Conservation (phyloP, 2,329 filamentous ascomycete genomes). For the Cladosporium cucumerinum region DNA sequence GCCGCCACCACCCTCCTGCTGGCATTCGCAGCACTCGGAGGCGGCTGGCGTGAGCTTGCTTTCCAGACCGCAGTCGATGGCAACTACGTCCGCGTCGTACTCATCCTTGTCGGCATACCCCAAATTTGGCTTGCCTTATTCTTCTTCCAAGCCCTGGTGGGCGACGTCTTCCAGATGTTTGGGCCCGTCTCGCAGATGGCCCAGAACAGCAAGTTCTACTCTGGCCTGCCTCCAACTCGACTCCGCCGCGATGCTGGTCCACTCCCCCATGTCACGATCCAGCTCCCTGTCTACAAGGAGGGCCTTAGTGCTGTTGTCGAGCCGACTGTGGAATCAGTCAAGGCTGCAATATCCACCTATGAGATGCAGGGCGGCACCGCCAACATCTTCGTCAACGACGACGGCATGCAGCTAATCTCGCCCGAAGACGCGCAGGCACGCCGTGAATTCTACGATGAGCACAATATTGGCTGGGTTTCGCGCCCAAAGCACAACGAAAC, state of each 20-base stretch:
- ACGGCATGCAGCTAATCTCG: slow-evolving; percentile 62
- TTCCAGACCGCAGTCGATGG: slow-evolving; percentile 54
- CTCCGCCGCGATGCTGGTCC: slow-evolving; percentile 34
- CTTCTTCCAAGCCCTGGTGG: slow-evolving; percentile 47
- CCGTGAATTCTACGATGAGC: slow-evolving; percentile 49
- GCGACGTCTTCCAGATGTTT: slow-evolving; percentile 41
- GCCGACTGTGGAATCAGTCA: slow-evolving; percentile 38
- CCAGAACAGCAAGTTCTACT: slow-evolving; percentile 47
- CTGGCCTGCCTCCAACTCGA: slow-evolving; percentile 40
- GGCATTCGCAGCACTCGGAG: slow-evolving; percentile 52
- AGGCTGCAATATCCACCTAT: slow-evolving; percentile 49
- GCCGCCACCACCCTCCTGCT: slow-evolving; percentile 54
- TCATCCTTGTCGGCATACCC: slow-evolving; percentile 51
- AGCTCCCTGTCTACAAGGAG: slow-evolving; percentile 44
- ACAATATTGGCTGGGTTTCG: slow-evolving; percentile 50
- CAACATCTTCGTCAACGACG: slow-evolving; percentile 66
- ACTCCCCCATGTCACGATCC: slow-evolving; percentile 55
- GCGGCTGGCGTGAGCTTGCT: slow-evolving; percentile 55
- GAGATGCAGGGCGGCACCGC: slow-evolving; percentile 60
- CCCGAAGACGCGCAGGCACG: slow-evolving; percentile 43
- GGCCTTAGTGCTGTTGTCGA: slow-evolving; percentile 39
- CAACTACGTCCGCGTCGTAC: slow-evolving; percentile 52
- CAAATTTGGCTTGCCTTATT: slow-evolving; percentile 59
- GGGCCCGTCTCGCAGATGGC: slow-evolving; percentile 45
- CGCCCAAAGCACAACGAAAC: slow-evolving; percentile 51